Percentiles rank a stretch among this genome's conserved stretches.
These are phyloP conservation scores for Sugiyamaella sp. DNA, from an alignment of 1,139 yeast species.

Conservation along the genomic window DNA sequence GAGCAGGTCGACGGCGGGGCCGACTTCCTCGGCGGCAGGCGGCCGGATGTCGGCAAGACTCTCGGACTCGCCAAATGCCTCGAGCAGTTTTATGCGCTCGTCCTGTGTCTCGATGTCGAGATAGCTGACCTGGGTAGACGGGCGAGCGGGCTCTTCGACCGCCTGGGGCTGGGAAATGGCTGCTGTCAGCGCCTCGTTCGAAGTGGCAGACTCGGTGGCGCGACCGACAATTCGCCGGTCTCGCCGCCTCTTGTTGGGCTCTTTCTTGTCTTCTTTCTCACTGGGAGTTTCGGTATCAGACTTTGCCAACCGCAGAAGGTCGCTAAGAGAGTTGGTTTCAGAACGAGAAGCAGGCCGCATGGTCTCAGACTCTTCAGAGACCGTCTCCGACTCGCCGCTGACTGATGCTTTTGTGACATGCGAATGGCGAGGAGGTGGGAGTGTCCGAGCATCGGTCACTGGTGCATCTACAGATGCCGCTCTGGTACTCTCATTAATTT, in stretches of 20 bases:
- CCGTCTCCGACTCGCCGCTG: not conserved
- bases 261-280: not conserved
- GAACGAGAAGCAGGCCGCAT: not conserved
- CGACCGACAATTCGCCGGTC: constrained; percentile 25
- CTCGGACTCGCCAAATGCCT: constrained; percentile 33
- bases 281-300: constrained; percentile 12
- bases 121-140: constrained; percentile 33
- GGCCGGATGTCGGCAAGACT: constrained; percentile 9
- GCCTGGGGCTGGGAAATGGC: not conserved
- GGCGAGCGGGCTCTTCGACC: constrained; percentile 1
- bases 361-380: not conserved
- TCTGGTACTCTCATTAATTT: no score
- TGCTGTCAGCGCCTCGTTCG: not conserved
- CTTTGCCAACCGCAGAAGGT: constrained; percentile 6
- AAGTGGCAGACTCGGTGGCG: constrained; percentile 21
- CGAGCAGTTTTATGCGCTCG: constrained; percentile 32
- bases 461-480: no score
- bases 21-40: constrained; percentile 24
- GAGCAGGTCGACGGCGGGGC: constrained; percentile 31
- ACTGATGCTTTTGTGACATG: constrained; percentile 1
- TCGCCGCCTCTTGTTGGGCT: constrained; percentile 5
- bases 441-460: no score
- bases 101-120: constrained; percentile 32
- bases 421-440: no score
- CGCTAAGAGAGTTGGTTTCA: constrained; percentile 8